These are phyloP conservation scores for Bjerkandera adusta DNA, from an alignment of 1,284 basidiomycete species.

Conservation along the genomic window DNA sequence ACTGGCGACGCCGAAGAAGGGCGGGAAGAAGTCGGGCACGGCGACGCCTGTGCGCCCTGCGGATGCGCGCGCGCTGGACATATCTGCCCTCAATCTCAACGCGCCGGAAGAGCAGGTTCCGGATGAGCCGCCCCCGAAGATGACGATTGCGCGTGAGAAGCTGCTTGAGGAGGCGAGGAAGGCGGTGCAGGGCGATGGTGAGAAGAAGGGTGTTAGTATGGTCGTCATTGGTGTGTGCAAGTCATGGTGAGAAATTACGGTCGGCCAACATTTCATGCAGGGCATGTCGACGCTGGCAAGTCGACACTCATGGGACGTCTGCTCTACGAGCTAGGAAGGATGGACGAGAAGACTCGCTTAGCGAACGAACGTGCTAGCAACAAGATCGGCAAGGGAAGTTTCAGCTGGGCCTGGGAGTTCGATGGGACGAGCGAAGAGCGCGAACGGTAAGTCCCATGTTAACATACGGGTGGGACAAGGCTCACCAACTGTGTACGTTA, in stretches of 20 bases:
- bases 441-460: conserved; percentile 62
- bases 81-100: conserved; percentile 72
- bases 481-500: too few relatives aligned
- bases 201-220: conserved; percentile 77
- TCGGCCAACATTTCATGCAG: conserved; percentile 38
- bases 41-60: conserved; percentile 37
- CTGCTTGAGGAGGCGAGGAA: conserved; percentile 79
- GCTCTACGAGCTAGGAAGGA: conserved; percentile 86
- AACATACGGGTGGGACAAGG: too few relatives aligned
- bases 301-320: conserved; percentile 96
- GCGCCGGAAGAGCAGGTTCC: conserved; percentile 40
- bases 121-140: conserved; percentile 61
- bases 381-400: conserved; percentile 91
- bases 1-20: conserved; percentile 38
- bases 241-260: background rate
- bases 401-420: conserved; percentile 97
- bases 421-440: conserved; percentile 94
- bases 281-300: conserved; percentile 98
- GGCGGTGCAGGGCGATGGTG: conserved; percentile 48
- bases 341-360: conserved; percentile 83
- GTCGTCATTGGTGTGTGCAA: conserved; percentile 86
- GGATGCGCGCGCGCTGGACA: conserved; percentile 65
- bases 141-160: conserved; percentile 79
- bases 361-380: conserved; percentile 91
- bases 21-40: conserved; percentile 34